Base-by-base conservation (phyloP, 2,329 filamentous ascomycete genomes). In the Botrytis paeoniae region DNA sequence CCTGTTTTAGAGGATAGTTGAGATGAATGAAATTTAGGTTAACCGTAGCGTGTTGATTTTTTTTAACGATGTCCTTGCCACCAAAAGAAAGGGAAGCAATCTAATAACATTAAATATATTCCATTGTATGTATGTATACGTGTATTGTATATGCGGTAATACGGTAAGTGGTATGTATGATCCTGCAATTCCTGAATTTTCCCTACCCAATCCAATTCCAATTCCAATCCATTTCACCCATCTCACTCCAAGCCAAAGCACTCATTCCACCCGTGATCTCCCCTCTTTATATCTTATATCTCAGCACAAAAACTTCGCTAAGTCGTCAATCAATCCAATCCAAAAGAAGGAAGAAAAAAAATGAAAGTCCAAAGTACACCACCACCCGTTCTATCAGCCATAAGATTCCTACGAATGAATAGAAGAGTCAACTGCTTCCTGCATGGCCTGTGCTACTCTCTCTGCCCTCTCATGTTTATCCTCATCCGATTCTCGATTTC, bases 371-470 rank as follows among this genome's bases (percentile, higher is more conserved):
- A 59, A 59, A 57, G 12, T 29, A 70, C 39, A 39, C 20, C 37
- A 37, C 51, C 63, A 16, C 70, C 25, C 29, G 9, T 37, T 39
- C 59, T 37, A 71, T 39, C 16, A 20, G 29, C 41, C 59, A 16
- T 20, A 29, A 35, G 20, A n/a, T 37, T 35, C 12, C 68, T 70
- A 70, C 20, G 51, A 60, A 70, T 70, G 68, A 70, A 70, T 70
- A 25, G 68, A 70, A 35, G 68, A 70, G 45, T 32, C 68, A 14
- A 71, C 69, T 6, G 69, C 69, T 37, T 71, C 69, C 37, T 71
- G 59, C 59, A 71, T 64, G 4, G 69, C 69, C 37, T 66, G 43
- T 18, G 69, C 69, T 25, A 71, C 69, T 25, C 69, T 71, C 43
- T n/a, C 69, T 29, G 37, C 70, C 20, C 39, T 72, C 48, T 72